Percentiles rank a stretch among this genome's conserved stretches.
These are phyloP conservation scores for Penicillium roqueforti DNA, from an alignment of 495 filamentous ascomycete genomes.

Conservation along the genomic window DNA sequence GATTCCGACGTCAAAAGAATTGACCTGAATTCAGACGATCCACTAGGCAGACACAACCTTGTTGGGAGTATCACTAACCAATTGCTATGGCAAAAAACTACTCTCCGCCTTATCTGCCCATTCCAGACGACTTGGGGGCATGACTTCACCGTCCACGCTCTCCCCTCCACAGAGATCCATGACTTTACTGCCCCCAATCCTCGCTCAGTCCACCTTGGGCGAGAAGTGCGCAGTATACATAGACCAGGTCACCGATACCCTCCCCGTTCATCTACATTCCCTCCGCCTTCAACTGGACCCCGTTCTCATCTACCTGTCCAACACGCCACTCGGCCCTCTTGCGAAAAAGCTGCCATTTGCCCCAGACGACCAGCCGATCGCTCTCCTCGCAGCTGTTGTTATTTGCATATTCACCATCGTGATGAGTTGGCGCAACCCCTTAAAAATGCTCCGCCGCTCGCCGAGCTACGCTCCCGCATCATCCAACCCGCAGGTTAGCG, in stretches of 20 bases:
- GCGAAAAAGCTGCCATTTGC: conserved; percentile 27
- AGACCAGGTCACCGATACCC: conserved; percentile 51
- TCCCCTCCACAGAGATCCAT: conserved; percentile 26
- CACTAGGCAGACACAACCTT: background rate
- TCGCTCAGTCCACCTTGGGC: conserved; percentile 47
- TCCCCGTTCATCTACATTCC: conserved; percentile 46
- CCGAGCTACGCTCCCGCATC: conserved; percentile 41
- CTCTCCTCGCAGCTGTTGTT: conserved; percentile 37
- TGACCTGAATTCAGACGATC: background rate
- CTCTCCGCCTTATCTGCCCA: conserved; percentile 34
- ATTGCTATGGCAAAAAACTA: conserved; percentile 20
- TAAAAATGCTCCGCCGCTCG: conserved; percentile 50
- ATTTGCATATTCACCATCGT: conserved; percentile 44
- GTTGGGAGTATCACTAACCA: conserved; percentile 3
- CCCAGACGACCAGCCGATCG: conserved; percentile 21
- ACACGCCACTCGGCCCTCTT: conserved; percentile 36
- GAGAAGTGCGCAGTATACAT: conserved; percentile 49
- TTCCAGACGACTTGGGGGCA: conserved; percentile 12
- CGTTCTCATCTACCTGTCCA: conserved; percentile 32
- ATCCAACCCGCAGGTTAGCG: conserved; percentile 59
- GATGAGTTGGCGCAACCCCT: conserved; percentile 63
- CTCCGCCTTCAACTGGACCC: conserved; percentile 37
- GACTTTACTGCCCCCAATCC: conserved; percentile 40
- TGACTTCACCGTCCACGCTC: conserved; percentile 19
- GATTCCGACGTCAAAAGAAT: background rate